Base-by-base conservation (phyloP, 139 green algal species). In the Ulvella scutata region DNA sequence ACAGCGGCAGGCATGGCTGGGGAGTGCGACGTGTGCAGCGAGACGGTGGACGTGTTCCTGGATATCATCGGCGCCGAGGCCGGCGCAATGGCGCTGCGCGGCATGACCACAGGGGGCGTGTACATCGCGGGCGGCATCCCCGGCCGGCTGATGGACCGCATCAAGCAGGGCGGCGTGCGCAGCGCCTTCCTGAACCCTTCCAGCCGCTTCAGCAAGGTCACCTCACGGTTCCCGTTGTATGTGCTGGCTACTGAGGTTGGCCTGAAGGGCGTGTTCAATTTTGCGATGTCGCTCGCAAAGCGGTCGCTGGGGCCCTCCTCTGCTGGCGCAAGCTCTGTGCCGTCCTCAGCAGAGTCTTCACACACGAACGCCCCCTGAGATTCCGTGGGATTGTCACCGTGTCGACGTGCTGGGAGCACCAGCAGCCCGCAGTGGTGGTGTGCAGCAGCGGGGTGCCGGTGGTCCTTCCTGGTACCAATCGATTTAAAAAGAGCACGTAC, bases 61-160 rank as follows among this genome's bases (percentile, higher is more conserved):
- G 74, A 81, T 26, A 94, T 97, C 35, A 81, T 97, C 28, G 92
- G 91, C 3, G 88, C 90, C 0, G 91, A 96, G 82, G 91, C 90
- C 28, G 88, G 89, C 0, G 80, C 90, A 74, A 94, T 96, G 90
- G 92, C 86, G 13, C 87, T 98, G 36, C 77, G 91, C 31, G 79
- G 74, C 43, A 82, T 98, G 38, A 84, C 91, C 33, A 86, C 81
- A 75, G 91, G 91, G 4, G 91, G 91, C 21, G 88, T 96, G 7
- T 97, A 96, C 84, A 90, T 97, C 51, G 89, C 87, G 36, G 92
- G 92, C 23, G 92, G 92, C 72, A 96, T 97, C 77, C 85, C 86
- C 23, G 89, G 89, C 34, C 92, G 88, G 76, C 83, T 91, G 39
- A n/a, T 67, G n/a, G 51, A 10, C n/a, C 51, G 51, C 1, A n/a